Evolutionary conservation across 1,284 basidiomycete species (phyloP), one percentile per base, ranked within the genome.

Genomic region (Puccinia triticina): DNA sequence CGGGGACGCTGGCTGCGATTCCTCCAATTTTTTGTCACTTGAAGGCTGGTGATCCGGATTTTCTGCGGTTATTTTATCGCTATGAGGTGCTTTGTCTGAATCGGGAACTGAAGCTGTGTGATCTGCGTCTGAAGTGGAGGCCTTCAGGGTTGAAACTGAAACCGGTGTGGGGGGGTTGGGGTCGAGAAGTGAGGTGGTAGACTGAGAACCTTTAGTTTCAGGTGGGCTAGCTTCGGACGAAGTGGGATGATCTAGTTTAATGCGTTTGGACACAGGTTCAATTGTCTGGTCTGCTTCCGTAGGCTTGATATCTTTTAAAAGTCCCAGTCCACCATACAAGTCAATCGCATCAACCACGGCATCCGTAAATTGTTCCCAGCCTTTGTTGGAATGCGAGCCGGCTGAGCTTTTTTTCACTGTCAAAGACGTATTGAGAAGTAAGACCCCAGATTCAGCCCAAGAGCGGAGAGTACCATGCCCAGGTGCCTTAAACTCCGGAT

Each of bases 281-380:
- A 48, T 26, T 2, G 23, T n/a, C 11, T 66, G 26, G 11, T 75
- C 71, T 18, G 11, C 57, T 55, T 29, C 71, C 29, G 12, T 18
- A 23, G 71, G 29, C 46, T 50, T 34, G 5, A 32, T 23, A 34
- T 29, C 32, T 7, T 50, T 34, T 26, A 61, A 34, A 64, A 74
- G 79, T 21, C 69, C 59, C 18, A 82, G 69, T n/a, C 79, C 79
- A 23, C 79, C 79, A 43, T 82, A 82, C 26, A 82, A 18, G 64
- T 82, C 79, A 67, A 82, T 75, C n/a, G 79, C 79, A 34, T 82
- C 85, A 23, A 87, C 83, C 3, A 87, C 84, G n/a, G 84, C 84
- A 32, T 85, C 85, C 0, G 87, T 87, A 50, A 87, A 85, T 5
- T 85, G 85, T 79, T 87, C 87, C 87, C 87, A 87, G 7, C 87